Evolutionary conservation across 768 basidiomycete genomes (phyloP), one percentile per base, ranked within the genome.

Genomic region (Collybiopsis luxurians): DNA sequence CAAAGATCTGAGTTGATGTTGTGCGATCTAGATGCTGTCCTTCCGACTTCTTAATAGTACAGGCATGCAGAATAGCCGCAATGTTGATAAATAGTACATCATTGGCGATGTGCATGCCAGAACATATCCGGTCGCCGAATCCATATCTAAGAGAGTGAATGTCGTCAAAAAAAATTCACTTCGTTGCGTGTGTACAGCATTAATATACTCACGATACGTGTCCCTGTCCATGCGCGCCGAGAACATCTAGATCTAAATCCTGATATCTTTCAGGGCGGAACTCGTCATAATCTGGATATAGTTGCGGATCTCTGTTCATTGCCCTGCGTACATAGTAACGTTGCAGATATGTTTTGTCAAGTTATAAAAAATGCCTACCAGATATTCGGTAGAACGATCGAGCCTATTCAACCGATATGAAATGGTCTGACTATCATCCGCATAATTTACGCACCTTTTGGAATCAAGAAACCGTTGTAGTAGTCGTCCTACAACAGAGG

Each of bases 81-180:
- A 72, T 64, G 38, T 68, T 61, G 51, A 73, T 69, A 52, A 73
- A 75, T 44, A 72, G 34, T n/a, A 67, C 65, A 13, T 67, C 56
- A 42, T 71, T 71, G 7, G 72, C 73, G 10, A 73, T 58, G 53
- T 73, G 62, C 34, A 65, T 60, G 12, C 73, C 73, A 21, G 66
- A 60, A 52, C 73, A 75, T 13, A 70, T 34, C 46, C 55, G 30
- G 31, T 46, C 38, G 23, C 55, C 55, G 28, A 56, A 56, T n/a
- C 55, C 55, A 11, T 39, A 47, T n/a, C 38, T 56, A 19, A n/a
- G 9, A n/a, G 4, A 11, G 19, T 6, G 2, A 40, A 19, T 19
- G 26, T 26, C 17, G 31, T 3, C 17, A 42, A 34, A 15, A 43
- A 19, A 12, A 10, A 9, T 26, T 38, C 24, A 57, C 30, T 61